Evolutionary conservation across 257 asterid genomes (phyloP).

Genomic region (Penstemon davidsonii): DNA sequence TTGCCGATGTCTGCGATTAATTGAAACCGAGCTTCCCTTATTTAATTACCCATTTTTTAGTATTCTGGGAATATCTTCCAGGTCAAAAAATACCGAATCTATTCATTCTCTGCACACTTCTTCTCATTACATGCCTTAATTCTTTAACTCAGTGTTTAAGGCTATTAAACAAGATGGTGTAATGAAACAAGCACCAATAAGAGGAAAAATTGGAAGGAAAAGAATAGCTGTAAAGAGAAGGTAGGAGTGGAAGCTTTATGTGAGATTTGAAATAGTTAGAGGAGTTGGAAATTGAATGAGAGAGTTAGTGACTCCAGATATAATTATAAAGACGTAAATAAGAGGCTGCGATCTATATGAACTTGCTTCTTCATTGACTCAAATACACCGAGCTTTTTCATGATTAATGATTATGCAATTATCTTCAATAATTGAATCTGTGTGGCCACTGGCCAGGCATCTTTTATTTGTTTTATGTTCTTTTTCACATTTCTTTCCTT

Average conservation of each 20-base stretch:
- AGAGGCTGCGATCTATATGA: conserved; percentile 12
- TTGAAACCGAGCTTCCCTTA: conserved; percentile 8
- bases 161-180: conserved; percentile 5
- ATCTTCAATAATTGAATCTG: conserved; percentile 10
- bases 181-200: conserved; percentile 10
- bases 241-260: neutral
- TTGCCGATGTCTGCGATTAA: conserved; percentile 25
- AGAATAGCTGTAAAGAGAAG: conserved; percentile 7
- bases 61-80: conserved; percentile 1
- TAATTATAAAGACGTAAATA: neutral
- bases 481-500: conserved; percentile 9
- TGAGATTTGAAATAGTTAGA: conserved; percentile 11
- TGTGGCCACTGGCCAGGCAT: neutral
- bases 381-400: conserved; percentile 13
- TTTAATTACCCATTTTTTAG: neutral
- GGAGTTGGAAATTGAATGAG: conserved; percentile 17
- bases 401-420: conserved; percentile 14
- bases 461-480: neutral
- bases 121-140: neutral
- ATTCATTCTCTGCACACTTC: neutral
- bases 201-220: neutral
- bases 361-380: conserved; percentile 2
- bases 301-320: conserved; percentile 2
- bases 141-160: neutral
- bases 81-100: neutral